Evolutionary conservation across 805 yeast genomes (phyloP).

Genomic region (Vanderwaltozyma verrucispora): DNA sequence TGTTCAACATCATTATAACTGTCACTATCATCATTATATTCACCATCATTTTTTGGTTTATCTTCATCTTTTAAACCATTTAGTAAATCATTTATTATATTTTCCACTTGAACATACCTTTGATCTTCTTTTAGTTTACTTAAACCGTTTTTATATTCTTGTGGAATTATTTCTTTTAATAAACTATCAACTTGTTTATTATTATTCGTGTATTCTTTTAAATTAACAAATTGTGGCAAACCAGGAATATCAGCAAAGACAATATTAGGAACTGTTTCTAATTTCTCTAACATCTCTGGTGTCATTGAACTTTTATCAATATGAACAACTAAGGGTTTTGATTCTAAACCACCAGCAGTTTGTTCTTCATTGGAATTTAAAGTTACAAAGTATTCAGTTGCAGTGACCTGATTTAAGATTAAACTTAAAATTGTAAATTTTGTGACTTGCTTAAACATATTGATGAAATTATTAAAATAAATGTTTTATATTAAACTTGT

Average conservation of each 20-base stretch:
- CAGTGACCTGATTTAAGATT: neutral
- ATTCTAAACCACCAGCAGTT: slow-evolving; percentile 3
- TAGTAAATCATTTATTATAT: slow-evolving; percentile 5
- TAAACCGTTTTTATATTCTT: slow-evolving; percentile 4
- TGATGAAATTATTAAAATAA: neutral
- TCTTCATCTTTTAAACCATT: slow-evolving; percentile 2
- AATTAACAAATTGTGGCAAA: slow-evolving; percentile 20
- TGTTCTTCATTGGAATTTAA: slow-evolving; percentile 17
- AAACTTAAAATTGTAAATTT: neutral
- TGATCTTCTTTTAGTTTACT: slow-evolving; percentile 5
- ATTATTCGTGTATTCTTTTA: slow-evolving; percentile 11
- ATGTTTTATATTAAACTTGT: no score
- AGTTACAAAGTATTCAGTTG: neutral
- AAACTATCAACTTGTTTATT: slow-evolving; percentile 1
- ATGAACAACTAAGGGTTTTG: slow-evolving; percentile 10
- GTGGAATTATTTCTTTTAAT: neutral
- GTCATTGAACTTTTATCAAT: slow-evolving; percentile 12
- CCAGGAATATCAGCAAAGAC: slow-evolving; percentile 21
- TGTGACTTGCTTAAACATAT: slow-evolving; percentile 1
- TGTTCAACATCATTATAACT: no score
- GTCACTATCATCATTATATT: neutral
- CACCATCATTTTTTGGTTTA: neutral
- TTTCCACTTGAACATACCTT: slow-evolving; percentile 7
- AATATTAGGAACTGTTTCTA: slow-evolving; percentile 17
- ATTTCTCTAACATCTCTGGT: slow-evolving; percentile 13